Percentiles rank a stretch among this genome's conserved stretches.
phyloP scores from a whole-genome alignment of 2,329 filamentous ascomycete genomes.

The Ophiostoma angusticollis region DNA sequence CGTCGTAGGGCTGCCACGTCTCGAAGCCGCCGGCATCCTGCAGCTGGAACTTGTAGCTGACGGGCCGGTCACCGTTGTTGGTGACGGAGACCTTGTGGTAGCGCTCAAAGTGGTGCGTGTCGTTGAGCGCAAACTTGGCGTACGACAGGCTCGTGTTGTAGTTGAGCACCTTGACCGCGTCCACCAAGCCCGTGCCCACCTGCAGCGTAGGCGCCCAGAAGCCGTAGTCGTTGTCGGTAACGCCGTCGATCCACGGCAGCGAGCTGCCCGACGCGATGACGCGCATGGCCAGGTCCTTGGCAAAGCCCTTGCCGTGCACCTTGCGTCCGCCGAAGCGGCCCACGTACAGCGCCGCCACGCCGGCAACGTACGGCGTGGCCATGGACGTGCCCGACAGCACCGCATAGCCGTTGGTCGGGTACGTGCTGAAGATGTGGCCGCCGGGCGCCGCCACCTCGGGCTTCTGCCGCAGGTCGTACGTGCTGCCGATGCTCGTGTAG shows the following conservation, averaged over 20 bases:
- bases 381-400: constrained; percentile 36
- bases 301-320: constrained; percentile 20
- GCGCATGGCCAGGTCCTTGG: constrained; percentile 18
- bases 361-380: constrained; percentile 34
- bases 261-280: constrained; percentile 23
- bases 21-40: constrained; percentile 24
- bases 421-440: constrained; percentile 32
- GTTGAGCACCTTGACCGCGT: constrained; percentile 29
- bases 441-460: constrained; percentile 31
- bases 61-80: constrained; percentile 23
- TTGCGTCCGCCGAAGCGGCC: constrained; percentile 22
- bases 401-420: constrained; percentile 22
- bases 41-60: constrained; percentile 23
- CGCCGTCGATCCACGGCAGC: constrained; percentile 18
- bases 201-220: constrained; percentile 16
- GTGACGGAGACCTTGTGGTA: constrained; percentile 21
- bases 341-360: constrained; percentile 28
- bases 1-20: constrained; percentile 3
- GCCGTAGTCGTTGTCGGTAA: constrained; percentile 14
- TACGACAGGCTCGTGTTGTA: constrained; percentile 25
- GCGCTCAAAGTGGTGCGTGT: constrained; percentile 27
- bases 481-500: constrained; percentile 31
- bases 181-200: constrained; percentile 28
- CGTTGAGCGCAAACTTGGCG: constrained; percentile 30
- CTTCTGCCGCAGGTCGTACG: constrained; percentile 30